Conservation (phyloP, 306 rosid species). For the Vigna radiata region DNA sequence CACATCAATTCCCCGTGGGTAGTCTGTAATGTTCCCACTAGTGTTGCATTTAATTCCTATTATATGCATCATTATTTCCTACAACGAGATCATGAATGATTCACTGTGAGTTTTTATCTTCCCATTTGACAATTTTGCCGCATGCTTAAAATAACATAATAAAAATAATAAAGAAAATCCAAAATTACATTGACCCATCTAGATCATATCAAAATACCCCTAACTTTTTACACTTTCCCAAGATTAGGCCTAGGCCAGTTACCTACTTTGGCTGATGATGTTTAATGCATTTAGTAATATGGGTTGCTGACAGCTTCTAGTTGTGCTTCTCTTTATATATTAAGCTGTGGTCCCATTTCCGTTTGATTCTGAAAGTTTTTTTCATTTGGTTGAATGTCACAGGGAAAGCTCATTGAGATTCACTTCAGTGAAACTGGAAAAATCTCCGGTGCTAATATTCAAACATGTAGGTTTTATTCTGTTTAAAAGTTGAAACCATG, state of each 20-base stretch:
- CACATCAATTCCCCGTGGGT: too few species aligned
- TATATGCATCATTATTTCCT: too few species aligned
- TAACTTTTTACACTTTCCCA: conserved; percentile 6
- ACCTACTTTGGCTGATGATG: not conserved
- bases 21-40: too few species aligned
- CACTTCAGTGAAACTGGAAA: conserved; percentile 95
- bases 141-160: too few species aligned
- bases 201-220: not conserved
- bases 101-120: too few species aligned
- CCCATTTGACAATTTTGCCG: too few species aligned
- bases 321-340: conserved; percentile 17
- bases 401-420: conserved; percentile 96
- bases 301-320: conserved; percentile 28
- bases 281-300: not conserved
- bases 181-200: too few species aligned
- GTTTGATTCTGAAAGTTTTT: conserved; percentile 33
- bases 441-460: conserved; percentile 91
- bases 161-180: too few species aligned
- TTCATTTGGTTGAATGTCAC: conserved; percentile 46
- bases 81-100: too few species aligned
- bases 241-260: not conserved
- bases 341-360: conserved; percentile 27
- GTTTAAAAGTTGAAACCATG: conserved; percentile 35
- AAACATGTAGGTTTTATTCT: conserved; percentile 78
- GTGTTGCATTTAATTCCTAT: too few species aligned